Conservation (phyloP, 129 eudicot species). For the Chrysanthemum makinoi region DNA sequence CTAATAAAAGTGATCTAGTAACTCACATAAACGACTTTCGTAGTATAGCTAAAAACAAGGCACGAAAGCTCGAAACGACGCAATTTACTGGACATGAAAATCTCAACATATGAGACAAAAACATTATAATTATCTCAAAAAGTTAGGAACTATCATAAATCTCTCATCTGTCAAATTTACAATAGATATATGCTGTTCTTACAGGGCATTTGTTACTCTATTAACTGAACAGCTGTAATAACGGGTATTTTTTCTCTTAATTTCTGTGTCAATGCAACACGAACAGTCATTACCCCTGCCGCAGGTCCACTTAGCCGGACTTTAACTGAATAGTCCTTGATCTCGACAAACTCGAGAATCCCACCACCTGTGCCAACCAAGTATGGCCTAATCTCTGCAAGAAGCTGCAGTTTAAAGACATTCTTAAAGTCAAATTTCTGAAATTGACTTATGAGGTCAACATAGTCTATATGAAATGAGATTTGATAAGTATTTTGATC, state of each 20-base stretch:
- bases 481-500: not conserved
- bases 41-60: too few relatives aligned
- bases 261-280: slow-evolving; percentile 90
- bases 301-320: slow-evolving; percentile 88
- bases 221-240: slow-evolving; percentile 71
- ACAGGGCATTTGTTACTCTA: slow-evolving; percentile 39
- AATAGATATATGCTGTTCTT: not conserved
- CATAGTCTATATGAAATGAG: not conserved
- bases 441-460: slow-evolving; percentile 13
- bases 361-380: slow-evolving; percentile 94
- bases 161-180: not conserved
- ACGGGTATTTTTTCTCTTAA: slow-evolving; percentile 83
- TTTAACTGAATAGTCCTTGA: slow-evolving; percentile 55
- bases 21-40: too few relatives aligned
- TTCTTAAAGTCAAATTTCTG: not conserved
- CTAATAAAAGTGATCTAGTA: too few relatives aligned
- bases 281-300: slow-evolving; percentile 88
- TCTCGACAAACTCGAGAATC: slow-evolving; percentile 62
- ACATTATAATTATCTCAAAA: not conserved
- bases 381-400: slow-evolving; percentile 87
- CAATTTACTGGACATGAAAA: not conserved
- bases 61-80: not conserved
- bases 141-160: not conserved
- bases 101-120: not conserved
- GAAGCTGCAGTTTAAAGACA: slow-evolving; percentile 50